Evolutionary conservation across 2,329 filamentous ascomycete species (phyloP).

Genomic region (Fusarium temperatum): DNA sequence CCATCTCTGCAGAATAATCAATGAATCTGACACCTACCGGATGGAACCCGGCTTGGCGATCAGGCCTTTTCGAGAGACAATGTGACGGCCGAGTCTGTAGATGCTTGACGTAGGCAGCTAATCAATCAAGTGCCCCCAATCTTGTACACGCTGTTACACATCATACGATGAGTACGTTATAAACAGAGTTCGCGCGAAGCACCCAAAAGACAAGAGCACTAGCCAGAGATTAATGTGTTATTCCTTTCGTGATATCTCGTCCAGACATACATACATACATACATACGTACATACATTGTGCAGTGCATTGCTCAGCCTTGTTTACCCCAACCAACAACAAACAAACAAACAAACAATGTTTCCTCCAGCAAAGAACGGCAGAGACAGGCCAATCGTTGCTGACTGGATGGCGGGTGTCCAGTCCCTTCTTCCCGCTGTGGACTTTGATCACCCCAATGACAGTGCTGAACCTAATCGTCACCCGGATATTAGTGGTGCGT

Average conservation of each 20-base stretch:
- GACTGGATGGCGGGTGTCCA: conserved; percentile 4
- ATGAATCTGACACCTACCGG: background rate
- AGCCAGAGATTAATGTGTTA: background rate
- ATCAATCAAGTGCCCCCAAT: background rate
- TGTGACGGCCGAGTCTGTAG: background rate
- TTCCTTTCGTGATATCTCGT: background rate
- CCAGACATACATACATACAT: background rate
- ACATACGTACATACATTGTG: background rate
- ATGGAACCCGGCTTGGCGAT: background rate
- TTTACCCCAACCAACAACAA: background rate
- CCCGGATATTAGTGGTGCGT: background rate
- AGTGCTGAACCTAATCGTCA: background rate
- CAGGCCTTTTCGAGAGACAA: background rate
- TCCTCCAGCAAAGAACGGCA: background rate
- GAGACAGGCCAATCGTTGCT: background rate
- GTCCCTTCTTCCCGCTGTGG: background rate
- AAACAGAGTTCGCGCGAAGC: background rate
- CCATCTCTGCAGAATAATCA: background rate
- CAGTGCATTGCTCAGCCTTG: background rate
- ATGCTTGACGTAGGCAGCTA: background rate
- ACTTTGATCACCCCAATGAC: background rate
- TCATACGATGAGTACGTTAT: background rate
- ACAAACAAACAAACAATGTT: background rate
- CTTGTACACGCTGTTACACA: background rate
- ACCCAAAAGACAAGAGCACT: background rate